A percentile compares a stretch with the other conserved stretches of the same genome.
phyloP scores from a whole-genome alignment of 306 rosid genomes.

The Prunus salicina region DNA sequence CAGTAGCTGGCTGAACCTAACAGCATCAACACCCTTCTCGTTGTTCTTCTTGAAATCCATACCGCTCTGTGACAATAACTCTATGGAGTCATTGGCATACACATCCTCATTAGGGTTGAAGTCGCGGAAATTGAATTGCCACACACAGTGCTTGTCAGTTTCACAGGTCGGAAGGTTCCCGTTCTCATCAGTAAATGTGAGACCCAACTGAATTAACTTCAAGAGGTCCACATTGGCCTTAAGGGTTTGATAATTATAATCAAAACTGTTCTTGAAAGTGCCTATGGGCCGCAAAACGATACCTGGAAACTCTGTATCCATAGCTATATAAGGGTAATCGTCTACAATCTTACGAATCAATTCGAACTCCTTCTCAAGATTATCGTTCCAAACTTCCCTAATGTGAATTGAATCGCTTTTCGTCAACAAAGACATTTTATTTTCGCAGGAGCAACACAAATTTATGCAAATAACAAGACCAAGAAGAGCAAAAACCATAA shows the following conservation, averaged over 20 bases:
- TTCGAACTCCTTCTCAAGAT: slow-evolving; percentile 32
- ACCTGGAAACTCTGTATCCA: slow-evolving; percentile 53
- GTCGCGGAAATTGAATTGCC: slow-evolving; percentile 49
- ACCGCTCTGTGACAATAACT: slow-evolving; percentile 29
- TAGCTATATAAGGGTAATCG: slow-evolving; percentile 30
- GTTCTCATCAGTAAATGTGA: slow-evolving; percentile 37
- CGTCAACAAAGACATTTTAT: slow-evolving; percentile 23
- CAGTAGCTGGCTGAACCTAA: slow-evolving; percentile 24
- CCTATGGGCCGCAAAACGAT: slow-evolving; percentile 13
- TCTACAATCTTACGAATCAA: slow-evolving; percentile 29
- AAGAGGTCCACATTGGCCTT: slow-evolving; percentile 34
- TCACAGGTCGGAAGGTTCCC: slow-evolving; percentile 48
- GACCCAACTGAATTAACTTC: slow-evolving; percentile 47
- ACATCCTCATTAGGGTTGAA: slow-evolving; percentile 26
- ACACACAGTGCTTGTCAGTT: slow-evolving; percentile 32
- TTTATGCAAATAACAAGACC: slow-evolving; percentile 13
- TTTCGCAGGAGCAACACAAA: neutral
- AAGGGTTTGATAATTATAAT: slow-evolving; percentile 21
- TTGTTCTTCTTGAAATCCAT: slow-evolving; percentile 42
- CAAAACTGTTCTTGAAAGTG: slow-evolving; percentile 20
- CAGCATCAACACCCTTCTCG: slow-evolving; percentile 32
- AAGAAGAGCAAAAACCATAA: slow-evolving; percentile 19
- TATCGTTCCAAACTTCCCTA: slow-evolving; percentile 42
- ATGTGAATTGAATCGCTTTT: slow-evolving; percentile 26
- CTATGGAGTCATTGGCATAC: slow-evolving; percentile 24